Base-by-base conservation (phyloP, 2,329 filamentous ascomycete species). In the Colletotrichum sp. region DNA sequence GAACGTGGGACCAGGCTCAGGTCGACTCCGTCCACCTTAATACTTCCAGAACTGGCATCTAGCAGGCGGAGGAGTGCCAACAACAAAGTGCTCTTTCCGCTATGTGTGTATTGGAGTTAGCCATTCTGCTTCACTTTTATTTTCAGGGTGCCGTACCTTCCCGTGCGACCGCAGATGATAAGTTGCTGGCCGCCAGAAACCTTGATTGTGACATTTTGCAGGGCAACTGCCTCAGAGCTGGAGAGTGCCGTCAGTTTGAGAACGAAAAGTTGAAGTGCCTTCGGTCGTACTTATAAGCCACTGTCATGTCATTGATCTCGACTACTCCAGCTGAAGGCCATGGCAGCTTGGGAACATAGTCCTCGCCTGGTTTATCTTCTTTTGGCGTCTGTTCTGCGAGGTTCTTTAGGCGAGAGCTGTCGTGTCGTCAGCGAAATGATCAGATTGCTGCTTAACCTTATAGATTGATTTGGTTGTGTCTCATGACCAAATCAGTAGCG, bases 291-390 rank as follows among this genome's bases (percentile, higher is more conserved):
- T 78, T 81, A 30, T 85, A 86, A 4, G 81, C 78, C 0, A 81
- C 83, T 0, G 79, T 81, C 4, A 86, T 55, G 28, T 82, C 80
- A 4, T 77, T 75, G 28, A 86, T 81, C 39, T 84, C 81, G 8
- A 86, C 81, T 2, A 48, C 77, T 0, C 84, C 84, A 2, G 76
- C 60, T 2, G 70, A 43, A 1, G 85, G 84, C 85, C 85, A 87
- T 5, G 79, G 75, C 4, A 77, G 64, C 2, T 79, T 78, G 2
- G 82, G 78, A 5, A 61, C 18, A 6, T 74, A 52, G 13, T 74
- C 76, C 48, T 81, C 80, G 4, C 71, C 64, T 8, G 78, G 78
- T 1, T 76, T 68, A n/a, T 82, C 78, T 78, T 85, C 84, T 3
- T 78, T 68, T 16, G 78, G 77, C 0, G 81, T 81, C 0, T 78